A percentile compares a stretch with the other conserved stretches of the same genome.
phyloP scores from a whole-genome alignment of 345 rosid genomes.

The Camelina laxa region DNA sequence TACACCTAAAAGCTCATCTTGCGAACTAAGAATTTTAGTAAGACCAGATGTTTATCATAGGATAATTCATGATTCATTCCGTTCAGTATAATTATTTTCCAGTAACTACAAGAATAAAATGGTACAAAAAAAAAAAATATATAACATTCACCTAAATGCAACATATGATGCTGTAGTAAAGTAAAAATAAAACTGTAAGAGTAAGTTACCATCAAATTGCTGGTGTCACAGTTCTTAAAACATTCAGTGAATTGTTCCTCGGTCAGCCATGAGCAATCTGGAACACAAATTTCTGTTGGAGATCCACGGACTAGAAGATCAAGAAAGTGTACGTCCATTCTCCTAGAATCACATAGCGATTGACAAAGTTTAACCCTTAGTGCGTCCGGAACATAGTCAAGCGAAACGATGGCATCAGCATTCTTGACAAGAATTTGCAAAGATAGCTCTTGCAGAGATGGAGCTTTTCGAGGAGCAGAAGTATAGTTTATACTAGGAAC shows the following conservation, averaged over 20 bases:
- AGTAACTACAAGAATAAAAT: background rate
- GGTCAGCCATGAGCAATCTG: constrained; percentile 88
- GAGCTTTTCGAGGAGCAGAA: constrained; percentile 40
- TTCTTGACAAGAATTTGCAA: constrained; percentile 64
- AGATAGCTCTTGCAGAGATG: constrained; percentile 67
- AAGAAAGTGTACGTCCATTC: constrained; percentile 58
- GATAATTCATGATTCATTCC: background rate
- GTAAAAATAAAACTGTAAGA: constrained; percentile 4
- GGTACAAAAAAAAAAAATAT: background rate
- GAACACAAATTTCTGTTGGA: constrained; percentile 70
- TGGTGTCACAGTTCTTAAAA: constrained; percentile 66
- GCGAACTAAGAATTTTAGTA: background rate
- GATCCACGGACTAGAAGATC: constrained; percentile 65
- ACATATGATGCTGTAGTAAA: background rate
- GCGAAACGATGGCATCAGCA: constrained; percentile 79
- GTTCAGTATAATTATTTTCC: background rate
- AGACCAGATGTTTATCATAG: background rate
- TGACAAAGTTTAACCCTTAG: constrained; percentile 67
- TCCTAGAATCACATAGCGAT: constrained; percentile 73
- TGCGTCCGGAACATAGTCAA: constrained; percentile 76
- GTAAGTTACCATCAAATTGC: constrained; percentile 64
- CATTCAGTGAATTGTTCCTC: constrained; percentile 67
- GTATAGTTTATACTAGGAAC: constrained; percentile 52
- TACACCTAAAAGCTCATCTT: background rate
- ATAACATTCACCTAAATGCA: background rate